These are phyloP conservation scores for Tricholoma terreum DNA, from an alignment of 768 basidiomycete species.

Conservation along the genomic window DNA sequence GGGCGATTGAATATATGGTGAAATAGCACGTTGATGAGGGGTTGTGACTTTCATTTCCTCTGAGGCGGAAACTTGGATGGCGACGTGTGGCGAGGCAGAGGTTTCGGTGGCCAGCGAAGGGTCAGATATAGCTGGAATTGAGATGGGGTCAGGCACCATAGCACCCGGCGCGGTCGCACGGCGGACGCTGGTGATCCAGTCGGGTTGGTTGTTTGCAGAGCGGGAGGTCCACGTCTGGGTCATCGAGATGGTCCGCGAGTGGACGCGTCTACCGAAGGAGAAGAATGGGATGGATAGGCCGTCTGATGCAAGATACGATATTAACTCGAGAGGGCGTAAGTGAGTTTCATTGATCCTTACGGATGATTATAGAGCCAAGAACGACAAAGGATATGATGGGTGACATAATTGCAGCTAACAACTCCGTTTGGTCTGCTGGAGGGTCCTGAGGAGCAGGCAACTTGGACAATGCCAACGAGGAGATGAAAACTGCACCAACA, in stretches of 20 bases:
- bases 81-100: too few relatives aligned
- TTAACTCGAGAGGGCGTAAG: background rate
- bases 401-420: conserved; percentile 69
- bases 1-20: too few relatives aligned
- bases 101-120: too few relatives aligned
- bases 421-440: conserved; percentile 64
- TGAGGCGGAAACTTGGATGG: too few relatives aligned
- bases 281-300: conserved; percentile 14
- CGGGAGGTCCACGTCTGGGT: conserved; percentile 10
- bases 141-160: too few relatives aligned
- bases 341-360: conserved; percentile 31
- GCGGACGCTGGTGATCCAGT: conserved; percentile 9
- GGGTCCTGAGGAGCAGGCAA: conserved; percentile 58
- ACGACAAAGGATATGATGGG: conserved; percentile 90
- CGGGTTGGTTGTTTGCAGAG: conserved; percentile 3
- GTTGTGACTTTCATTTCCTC: too few relatives aligned
- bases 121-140: too few relatives aligned
- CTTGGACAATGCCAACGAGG: conserved; percentile 63
- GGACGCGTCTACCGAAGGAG: conserved; percentile 13
- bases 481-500: conserved; percentile 87
- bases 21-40: too few relatives aligned
- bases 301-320: background rate
- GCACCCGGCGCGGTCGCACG: too few relatives aligned
- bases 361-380: conserved; percentile 79
- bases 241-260: conserved; percentile 7